These are phyloP conservation scores for Cyberlindnera americana DNA, from an alignment of 805 yeast species.

Conservation along the genomic window DNA sequence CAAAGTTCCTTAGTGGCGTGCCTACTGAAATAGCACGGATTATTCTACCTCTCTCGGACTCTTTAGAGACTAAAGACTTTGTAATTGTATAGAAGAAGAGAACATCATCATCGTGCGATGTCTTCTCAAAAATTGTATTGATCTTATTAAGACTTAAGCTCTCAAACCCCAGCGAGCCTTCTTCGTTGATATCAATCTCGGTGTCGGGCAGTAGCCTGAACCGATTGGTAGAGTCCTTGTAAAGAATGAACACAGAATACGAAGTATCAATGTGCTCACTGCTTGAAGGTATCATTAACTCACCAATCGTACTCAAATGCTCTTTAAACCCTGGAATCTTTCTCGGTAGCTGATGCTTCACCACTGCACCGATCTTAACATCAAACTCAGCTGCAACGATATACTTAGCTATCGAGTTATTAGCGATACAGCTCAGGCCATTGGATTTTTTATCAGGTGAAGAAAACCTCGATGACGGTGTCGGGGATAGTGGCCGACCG, in stretches of 20 bases:
- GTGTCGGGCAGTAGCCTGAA: conserved; percentile 22
- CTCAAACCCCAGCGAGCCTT: conserved; percentile 11
- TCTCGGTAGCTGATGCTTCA: conserved; percentile 58
- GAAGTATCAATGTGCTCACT: conserved; percentile 55
- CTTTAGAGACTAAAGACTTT: conserved; percentile 39
- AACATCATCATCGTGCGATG: conserved; percentile 30
- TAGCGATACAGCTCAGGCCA: conserved; percentile 7
- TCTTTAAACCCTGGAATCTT: conserved; percentile 35
- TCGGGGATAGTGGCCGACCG: neutral
- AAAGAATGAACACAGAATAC: conserved; percentile 53
- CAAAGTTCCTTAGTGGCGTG: conserved; percentile 49
- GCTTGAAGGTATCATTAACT: conserved; percentile 60
- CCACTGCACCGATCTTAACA: conserved; percentile 65
- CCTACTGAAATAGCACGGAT: conserved; percentile 59
- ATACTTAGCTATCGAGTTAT: conserved; percentile 43
- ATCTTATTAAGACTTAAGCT: conserved; percentile 15
- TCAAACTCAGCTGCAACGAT: conserved; percentile 77
- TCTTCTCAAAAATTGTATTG: conserved; percentile 23
- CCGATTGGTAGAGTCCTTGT: conserved; percentile 31
- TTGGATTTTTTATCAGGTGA: conserved; percentile 5
- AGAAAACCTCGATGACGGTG: neutral
- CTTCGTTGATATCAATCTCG: conserved; percentile 18
- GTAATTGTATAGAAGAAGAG: conserved; percentile 57
- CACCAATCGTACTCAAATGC: conserved; percentile 40
- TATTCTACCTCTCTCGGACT: conserved; percentile 50